Evolutionary conservation across 371 early-diverging fungal species (phyloP), one percentile per base, ranked within the genome.

Genomic region (Dichotomocladium elegans): DNA sequence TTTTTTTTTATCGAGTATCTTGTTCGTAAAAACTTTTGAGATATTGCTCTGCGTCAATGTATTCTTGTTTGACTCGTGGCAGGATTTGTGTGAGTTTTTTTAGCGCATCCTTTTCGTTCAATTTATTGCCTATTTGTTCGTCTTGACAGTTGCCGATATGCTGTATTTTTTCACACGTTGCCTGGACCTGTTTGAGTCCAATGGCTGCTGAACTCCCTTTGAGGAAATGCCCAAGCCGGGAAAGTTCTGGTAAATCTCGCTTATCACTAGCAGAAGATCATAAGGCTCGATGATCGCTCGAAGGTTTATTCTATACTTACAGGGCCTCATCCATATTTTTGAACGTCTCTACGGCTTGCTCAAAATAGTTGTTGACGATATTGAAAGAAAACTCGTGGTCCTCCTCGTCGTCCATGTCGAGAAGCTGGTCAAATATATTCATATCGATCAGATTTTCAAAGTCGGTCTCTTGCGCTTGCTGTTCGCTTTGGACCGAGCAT

Each of bases 131-230:
- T 5, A 89, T 89, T 25, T 70, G 64, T 43, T 83, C 85, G 37
- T 89, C 88, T 63, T 85, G 85, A 45, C 81, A 61, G 48, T 91
- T 87, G 21, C 93, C 94, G 57, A 81, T 79, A 60, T 91, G 81
- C 63, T 95, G 93, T 33, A 95, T 88, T 53, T 87, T 81, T 69
- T 93, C 94, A 63, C 92, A 94, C 24, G 85, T 81, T 43, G 77
- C 85, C 57, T 85, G 85, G 47, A 95, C 88, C 68, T 87, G 88
- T 51, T 68, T 84, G 37, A 95, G 67, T 9, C 96, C 96, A 40
- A 95, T 79, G 4, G 93, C 89, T 12, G 93, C 92, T 19, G 94
- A 92, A 49, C 89, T 88, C 14, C 96, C 96, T 61, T 95, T 95
- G 41, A 94, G 74, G 58, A 91, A 95, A 57, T 95, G 96, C 3